phyloP scores from a whole-genome alignment of 2,329 filamentous ascomycete species.

The Scedosporium aurantiacum region DNA sequence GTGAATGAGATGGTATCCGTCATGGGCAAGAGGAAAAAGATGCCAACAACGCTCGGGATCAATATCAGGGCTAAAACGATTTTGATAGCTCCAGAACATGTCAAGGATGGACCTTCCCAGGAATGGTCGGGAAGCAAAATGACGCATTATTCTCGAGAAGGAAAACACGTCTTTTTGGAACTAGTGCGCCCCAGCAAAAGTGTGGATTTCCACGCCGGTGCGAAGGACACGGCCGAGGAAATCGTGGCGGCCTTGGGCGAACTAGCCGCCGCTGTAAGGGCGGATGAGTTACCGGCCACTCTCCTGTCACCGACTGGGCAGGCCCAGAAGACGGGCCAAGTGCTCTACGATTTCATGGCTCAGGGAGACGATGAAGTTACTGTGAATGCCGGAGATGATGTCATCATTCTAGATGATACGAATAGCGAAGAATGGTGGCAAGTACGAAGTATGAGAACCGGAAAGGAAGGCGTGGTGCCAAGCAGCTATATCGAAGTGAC shows the following conservation, averaged over 20 bases:
- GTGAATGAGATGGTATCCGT: slow-evolving; percentile 97
- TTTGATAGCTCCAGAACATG: slow-evolving; percentile 78
- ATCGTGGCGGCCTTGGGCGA: slow-evolving; percentile 84
- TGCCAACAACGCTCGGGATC: slow-evolving; percentile 93
- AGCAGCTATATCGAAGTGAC: slow-evolving; percentile 92
- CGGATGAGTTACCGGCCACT: slow-evolving; percentile 76
- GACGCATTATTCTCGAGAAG: slow-evolving; percentile 95
- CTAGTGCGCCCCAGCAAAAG: slow-evolving; percentile 86
- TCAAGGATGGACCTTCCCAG: slow-evolving; percentile 70
- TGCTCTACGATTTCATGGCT: slow-evolving; percentile 93
- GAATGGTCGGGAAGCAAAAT: slow-evolving; percentile 94
- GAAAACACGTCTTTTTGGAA: slow-evolving; percentile 95
- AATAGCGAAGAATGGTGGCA: slow-evolving; percentile 99
- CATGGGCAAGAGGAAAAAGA: slow-evolving; percentile 94
- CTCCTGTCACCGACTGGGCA: slow-evolving; percentile 65
- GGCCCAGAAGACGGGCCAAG: slow-evolving; percentile 67
- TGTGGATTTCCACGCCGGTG: slow-evolving; percentile 91
- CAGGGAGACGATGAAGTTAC: slow-evolving; percentile 96
- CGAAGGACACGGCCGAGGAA: slow-evolving; percentile 91
- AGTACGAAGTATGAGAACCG: slow-evolving; percentile 79
- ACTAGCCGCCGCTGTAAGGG: slow-evolving; percentile 71
- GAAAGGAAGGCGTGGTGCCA: slow-evolving; percentile 90
- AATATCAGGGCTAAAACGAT: slow-evolving; percentile 82
- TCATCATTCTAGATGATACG: slow-evolving; percentile 75
- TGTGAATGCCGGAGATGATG: slow-evolving; percentile 80